Base-by-base conservation (phyloP, 2,329 filamentous ascomycete genomes). In the Cordyceps farinosa region DNA sequence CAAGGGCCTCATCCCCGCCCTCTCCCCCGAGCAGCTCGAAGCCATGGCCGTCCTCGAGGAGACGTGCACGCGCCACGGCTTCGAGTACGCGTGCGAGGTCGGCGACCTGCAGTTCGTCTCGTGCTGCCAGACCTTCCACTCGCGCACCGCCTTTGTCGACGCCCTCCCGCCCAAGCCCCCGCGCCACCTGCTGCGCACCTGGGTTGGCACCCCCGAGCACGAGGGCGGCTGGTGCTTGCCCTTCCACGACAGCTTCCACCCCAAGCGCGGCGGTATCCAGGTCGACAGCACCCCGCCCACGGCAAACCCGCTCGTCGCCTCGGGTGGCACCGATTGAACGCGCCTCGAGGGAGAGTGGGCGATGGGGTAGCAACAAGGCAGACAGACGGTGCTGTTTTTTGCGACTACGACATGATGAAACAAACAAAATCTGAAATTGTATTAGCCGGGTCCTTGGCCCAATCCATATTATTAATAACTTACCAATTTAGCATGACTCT, bases 191-290 rank as follows among this genome's bases (percentile, higher is more conserved):
- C 89, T 96, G 81, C 82, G 92, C 52, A 77, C 96, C 67, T 97
- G 92, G 92, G 78, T 97, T 62, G 87, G 90, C 11, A 92, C 90
- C 2, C 91, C 92, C 0, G 89, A 94, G 77, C 81, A 76, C 29
- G 92, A 96, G 75, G 92, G 91, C 3, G 92, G 92, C 0, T 96
- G 92, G 92, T 87, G 84, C 58, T 75, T 96, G 75, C 92, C 92
- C 1, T 94, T 93, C 77, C 87, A 86, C 69, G 92, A 96, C 75
- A 89, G 85, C 62, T 79, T 84, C 62, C 89, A 95, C 82, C 91
- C 90, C 84, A 96, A 96, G 84, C 83, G 92, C 22, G 91, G 91
- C 8, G 92, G 92, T 0, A 91, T 96, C 67, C 92, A 96, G 78
- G 92, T 97, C 2, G 85, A 96, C 74, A 86, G 96, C 73, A 90